These are phyloP conservation scores for Saksenaea oblongispora DNA, from an alignment of 371 early-diverging fungal genomes.

Conservation along the genomic window DNA sequence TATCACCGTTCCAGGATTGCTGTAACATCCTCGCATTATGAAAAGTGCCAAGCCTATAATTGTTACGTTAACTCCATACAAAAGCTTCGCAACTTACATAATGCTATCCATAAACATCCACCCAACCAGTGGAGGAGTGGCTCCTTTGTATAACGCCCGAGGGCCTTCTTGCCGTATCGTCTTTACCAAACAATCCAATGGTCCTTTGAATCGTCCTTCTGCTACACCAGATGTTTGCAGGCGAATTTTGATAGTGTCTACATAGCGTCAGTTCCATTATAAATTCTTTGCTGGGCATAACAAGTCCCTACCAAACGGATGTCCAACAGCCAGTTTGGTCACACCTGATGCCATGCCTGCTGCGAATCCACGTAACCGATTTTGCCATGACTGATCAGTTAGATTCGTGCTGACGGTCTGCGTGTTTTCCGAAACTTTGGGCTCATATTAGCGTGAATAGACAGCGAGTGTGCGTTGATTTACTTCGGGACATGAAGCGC, in stretches of 20 bases:
- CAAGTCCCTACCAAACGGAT: constrained; percentile 69
- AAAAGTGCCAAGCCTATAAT: constrained; percentile 75
- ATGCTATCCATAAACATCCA: constrained; percentile 93
- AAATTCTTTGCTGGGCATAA: not conserved
- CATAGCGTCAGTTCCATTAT: not conserved
- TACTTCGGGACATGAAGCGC: not conserved
- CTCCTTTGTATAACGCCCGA: constrained; percentile 87
- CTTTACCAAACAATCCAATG: constrained; percentile 78
- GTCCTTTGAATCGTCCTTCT: constrained; percentile 84
- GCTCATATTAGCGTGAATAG: not conserved
- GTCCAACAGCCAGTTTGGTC: constrained; percentile 80
- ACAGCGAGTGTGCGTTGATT: not conserved
- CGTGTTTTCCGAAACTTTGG: not conserved
- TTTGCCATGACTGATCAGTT: constrained; percentile 48
- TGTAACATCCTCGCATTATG: constrained; percentile 76
- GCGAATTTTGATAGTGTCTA: constrained; percentile 79
- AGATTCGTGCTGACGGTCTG: constrained; percentile 36
- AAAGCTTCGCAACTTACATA: constrained; percentile 48
- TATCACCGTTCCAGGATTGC: constrained; percentile 64
- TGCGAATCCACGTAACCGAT: constrained; percentile 72
- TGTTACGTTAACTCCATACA: not conserved
- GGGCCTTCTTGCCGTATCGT: constrained; percentile 79
- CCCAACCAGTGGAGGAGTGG: constrained; percentile 90
- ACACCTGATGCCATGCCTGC: constrained; percentile 82
- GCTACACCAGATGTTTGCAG: constrained; percentile 73